These are phyloP conservation scores for Macroventuria anomochaeta DNA, from an alignment of 2,329 filamentous ascomycete species.

Conservation along the genomic window DNA sequence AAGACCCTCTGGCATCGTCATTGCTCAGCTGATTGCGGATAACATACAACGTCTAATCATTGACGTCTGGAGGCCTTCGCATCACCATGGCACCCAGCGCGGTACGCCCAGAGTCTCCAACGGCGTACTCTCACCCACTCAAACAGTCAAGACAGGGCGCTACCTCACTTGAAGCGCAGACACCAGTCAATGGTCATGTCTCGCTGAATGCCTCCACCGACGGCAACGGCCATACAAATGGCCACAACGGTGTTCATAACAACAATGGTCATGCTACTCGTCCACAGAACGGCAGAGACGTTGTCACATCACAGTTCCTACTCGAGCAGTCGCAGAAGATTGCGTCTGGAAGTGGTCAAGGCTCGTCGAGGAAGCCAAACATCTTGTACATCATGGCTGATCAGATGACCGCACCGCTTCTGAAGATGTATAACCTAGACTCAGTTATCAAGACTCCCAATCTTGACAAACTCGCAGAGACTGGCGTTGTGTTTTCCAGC, in stretches of 20 bases:
- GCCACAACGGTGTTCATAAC: constrained; percentile 19
- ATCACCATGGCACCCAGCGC: constrained; percentile 40
- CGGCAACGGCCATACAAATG: constrained; percentile 23
- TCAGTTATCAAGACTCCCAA: constrained; percentile 93
- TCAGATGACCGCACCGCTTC: constrained; percentile 86
- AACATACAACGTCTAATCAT: not conserved
- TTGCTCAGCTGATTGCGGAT: no score
- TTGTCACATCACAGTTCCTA: constrained; percentile 39
- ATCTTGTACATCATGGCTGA: constrained; percentile 97
- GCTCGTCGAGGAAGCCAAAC: constrained; percentile 63
- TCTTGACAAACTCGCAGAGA: constrained; percentile 80
- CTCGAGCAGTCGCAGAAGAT: constrained; percentile 33
- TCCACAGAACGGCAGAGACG: constrained; percentile 26
- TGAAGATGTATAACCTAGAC: constrained; percentile 88
- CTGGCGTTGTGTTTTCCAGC: constrained; percentile 88
- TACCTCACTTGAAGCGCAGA: constrained; percentile 33
- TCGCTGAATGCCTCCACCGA: constrained; percentile 26
- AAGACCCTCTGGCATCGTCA: no score
- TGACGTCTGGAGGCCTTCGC: not conserved
- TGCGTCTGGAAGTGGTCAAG: constrained; percentile 22
- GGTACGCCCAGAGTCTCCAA: constrained; percentile 33
- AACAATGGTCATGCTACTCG: constrained; percentile 18
- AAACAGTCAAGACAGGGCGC: constrained; percentile 32
- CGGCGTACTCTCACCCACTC: constrained; percentile 19
- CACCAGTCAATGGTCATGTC: constrained; percentile 23